Base-by-base conservation (phyloP, 1,139 yeast genomes). In the Yamadazyma blattariae region DNA sequence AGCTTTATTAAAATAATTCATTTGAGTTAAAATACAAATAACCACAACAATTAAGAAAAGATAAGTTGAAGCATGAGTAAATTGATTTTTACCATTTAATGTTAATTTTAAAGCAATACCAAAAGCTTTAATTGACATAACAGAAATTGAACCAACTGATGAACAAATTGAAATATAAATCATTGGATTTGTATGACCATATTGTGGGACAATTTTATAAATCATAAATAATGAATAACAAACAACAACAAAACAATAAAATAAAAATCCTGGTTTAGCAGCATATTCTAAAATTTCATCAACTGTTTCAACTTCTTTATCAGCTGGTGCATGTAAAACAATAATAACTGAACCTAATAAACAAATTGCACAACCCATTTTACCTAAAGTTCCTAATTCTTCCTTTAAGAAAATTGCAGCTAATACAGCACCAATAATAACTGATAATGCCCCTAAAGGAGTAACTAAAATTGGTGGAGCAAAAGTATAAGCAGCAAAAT, bases 391-490 rank as follows among this genome's bases (percentile, higher is more conserved):
- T 1, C 96, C 96, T 45, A 88, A 73, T 54, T 86, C 94, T 58
- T 88, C 97, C 53, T 85, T 83, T 45, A 88, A 67, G 54, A 88
- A 86, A 4, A 88, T 59, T 3, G 96, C 84, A 0, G 97, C 97
- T 45, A 88, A 67, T 9, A 88, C 88, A 2, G 97, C 96, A 12
- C 92, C 97, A 42, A 88, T 88, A 45, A 88, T 86, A 24, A 88
- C 97, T 2, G 90, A 80, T 25, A 88, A 66, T 0, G 97, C 97
- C 9, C 97, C 97, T 38, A 88, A 68, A 3, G 96, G 97, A 3
- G 96, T 89, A 29, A 88, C 96, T 48, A 88, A 63, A 45, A 89
- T 86, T 1, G 96, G 95, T 2, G 96, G 96, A 0, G 97, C 96
- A 71, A 88, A 88, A 1, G 96, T 89, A 54, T 88, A 88, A 1